A percentile compares a stretch with the other conserved stretches of the same genome.
Evolutionary conservation across 768 basidiomycete genomes (phyloP).

Genomic region (Lactarius pseudohatsudake): DNA sequence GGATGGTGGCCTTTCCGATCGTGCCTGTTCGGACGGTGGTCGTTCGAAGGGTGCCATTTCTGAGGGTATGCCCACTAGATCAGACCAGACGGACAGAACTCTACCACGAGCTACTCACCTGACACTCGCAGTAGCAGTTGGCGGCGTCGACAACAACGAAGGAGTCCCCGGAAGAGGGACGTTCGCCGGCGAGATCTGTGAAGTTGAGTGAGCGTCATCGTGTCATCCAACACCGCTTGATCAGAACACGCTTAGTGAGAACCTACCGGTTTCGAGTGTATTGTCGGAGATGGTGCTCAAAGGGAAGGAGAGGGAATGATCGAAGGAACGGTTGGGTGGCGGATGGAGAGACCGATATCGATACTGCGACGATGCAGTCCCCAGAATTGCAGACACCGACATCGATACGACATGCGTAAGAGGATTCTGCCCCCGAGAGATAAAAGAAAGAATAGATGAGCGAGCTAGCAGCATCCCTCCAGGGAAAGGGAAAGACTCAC

Average conservation of each 20-base stretch:
- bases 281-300: too few species aligned
- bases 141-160: conserved; percentile 38
- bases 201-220: conserved; percentile 18
- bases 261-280: too few species aligned
- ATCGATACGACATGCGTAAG: too few species aligned
- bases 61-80: conserved; percentile 40
- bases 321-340: too few species aligned
- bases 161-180: conserved; percentile 40
- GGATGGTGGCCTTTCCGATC: background rate
- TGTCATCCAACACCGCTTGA: conserved; percentile 1
- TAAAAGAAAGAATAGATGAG: too few species aligned
- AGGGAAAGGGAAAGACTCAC: too few species aligned
- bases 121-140: conserved; percentile 45
- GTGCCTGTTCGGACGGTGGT: background rate
- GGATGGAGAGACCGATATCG: too few species aligned
- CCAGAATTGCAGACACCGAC: too few species aligned
- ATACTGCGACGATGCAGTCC: too few species aligned
- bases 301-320: too few species aligned
- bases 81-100: conserved; percentile 23
- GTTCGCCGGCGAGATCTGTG: conserved; percentile 35
- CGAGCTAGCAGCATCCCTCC: too few species aligned
- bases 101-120: conserved; percentile 47
- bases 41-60: conserved; percentile 26
- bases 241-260: background rate
- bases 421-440: too few species aligned